Evolutionary conservation across 768 basidiomycete genomes (phyloP), one percentile per base, ranked within the genome.

Genomic region (Auriscalpium microsporum): DNA sequence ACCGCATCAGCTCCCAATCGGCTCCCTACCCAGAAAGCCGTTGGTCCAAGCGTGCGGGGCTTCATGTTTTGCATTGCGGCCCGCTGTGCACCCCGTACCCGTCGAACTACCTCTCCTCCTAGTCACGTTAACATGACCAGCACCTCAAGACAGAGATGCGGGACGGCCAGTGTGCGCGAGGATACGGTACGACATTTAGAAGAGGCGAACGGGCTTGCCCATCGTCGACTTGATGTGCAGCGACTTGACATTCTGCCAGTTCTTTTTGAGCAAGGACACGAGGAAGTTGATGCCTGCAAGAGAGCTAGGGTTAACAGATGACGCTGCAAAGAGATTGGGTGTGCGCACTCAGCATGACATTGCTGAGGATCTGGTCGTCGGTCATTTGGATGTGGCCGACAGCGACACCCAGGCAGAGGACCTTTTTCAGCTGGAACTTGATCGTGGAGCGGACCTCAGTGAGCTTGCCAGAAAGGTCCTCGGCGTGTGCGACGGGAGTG

Each of bases 381-480:
- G 79, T 87, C 94, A 99, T 97, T 71, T 95, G 81, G 71, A 95
- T 81, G 75, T 99, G 94, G 65, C 94, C 96, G 61, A 99, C 89
- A 65, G 96, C 96, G 62, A 98, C 95, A 78, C 94, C 96, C 76
- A 99, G 79, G 78, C 96, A 99, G 56, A 99, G 81, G 57, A 98
- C 96, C 79, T 94, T 94, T 84, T 97, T 97, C 54, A 98, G 83
- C 81, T 97, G 95, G 90, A 98, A 97, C 78, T 98, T 99, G 84
- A 99, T 98, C 63, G 95, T 98, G 63, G 93, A 95, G 69, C 91
- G 88, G 64, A 99, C 94, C 73, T 99, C 96, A 62, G 75, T 83
- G 69, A 96, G 78, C 78, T 97, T 97, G 79, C 84, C 87, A 69
- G 67, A 65, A 54, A 99, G 76, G 73, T 98, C 95, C 68, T 99